These are phyloP conservation scores for Ophiosphaerella herpotricha DNA, from an alignment of 2,329 filamentous ascomycete species.

Conservation along the genomic window DNA sequence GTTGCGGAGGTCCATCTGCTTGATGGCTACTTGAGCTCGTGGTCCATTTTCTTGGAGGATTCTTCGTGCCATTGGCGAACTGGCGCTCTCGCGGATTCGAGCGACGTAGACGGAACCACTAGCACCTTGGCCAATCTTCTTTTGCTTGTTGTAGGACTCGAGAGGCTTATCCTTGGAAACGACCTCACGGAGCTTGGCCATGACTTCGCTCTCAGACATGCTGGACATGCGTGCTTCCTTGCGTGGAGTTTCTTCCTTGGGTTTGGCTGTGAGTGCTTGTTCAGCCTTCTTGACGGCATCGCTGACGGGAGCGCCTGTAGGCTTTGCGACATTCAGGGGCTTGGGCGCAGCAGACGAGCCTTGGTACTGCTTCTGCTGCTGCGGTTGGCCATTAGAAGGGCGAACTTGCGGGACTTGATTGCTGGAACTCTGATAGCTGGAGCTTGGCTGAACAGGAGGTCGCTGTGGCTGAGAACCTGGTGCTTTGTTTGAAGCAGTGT, in stretches of 20 bases:
- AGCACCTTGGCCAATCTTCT: constrained; percentile 98
- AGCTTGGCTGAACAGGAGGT: constrained; percentile 53
- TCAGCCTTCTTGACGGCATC: constrained; percentile 89
- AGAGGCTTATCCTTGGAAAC: constrained; percentile 96
- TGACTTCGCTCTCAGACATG: constrained; percentile 96
- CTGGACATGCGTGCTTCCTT: constrained; percentile 98
- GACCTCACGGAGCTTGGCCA: constrained; percentile 91
- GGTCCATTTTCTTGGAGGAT: constrained; percentile 78
- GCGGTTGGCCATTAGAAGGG: constrained; percentile 50
- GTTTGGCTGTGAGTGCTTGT: constrained; percentile 71
- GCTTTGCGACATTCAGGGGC: constrained; percentile 59
- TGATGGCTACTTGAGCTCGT: constrained; percentile 92
- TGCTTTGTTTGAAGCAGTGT: constrained; percentile 33
- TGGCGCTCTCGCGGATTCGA: constrained; percentile 85
- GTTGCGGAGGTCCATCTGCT: constrained; percentile 98
- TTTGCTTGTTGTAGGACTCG: constrained; percentile 96
- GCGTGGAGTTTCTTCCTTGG: constrained; percentile 76
- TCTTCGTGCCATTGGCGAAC: constrained; percentile 78
- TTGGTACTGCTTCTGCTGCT: constrained; percentile 41
- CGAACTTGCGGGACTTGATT: constrained; percentile 49
- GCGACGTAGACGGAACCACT: constrained; percentile 98
- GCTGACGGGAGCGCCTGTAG: constrained; percentile 54
- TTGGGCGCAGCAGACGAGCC: constrained; percentile 57
- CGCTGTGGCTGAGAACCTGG: constrained; percentile 34
- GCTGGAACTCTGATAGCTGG: constrained; percentile 39